phyloP scores from a whole-genome alignment of 2,329 filamentous ascomycete genomes.

The Exophiala spinifera region DNA sequence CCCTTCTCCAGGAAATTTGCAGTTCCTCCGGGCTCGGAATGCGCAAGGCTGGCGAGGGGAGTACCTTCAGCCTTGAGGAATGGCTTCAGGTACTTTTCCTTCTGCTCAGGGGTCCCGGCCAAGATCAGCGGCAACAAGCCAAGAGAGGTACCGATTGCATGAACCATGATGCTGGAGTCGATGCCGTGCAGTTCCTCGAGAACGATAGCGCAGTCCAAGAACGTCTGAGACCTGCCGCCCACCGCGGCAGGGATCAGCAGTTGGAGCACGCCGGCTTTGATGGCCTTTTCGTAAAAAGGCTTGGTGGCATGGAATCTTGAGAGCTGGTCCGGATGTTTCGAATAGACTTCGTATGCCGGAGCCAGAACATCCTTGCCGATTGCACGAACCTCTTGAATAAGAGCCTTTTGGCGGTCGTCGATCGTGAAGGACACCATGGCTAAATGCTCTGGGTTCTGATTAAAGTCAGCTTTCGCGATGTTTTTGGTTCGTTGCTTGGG shows the following conservation, averaged over 20 bases:
- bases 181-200: slow-evolving; percentile 54
- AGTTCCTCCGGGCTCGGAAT: slow-evolving; percentile 51
- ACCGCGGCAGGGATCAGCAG: slow-evolving; percentile 44
- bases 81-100: slow-evolving; percentile 45
- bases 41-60: slow-evolving; percentile 50
- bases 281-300: background rate
- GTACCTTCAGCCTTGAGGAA: slow-evolving; percentile 46
- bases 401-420: no score
- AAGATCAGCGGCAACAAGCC: slow-evolving; percentile 52
- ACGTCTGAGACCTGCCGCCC: slow-evolving; percentile 46
- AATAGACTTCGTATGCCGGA: no score
- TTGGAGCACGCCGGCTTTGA: slow-evolving; percentile 44
- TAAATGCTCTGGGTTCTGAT: no score
- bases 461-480: no score
- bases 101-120: slow-evolving; percentile 39
- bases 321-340: no score
- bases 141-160: slow-evolving; percentile 52
- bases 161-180: slow-evolving; percentile 50
- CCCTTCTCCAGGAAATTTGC: slow-evolving; percentile 54
- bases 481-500: no score
- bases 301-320: no score
- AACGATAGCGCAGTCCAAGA: slow-evolving; percentile 51
- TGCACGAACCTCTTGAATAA: no score
- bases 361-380: no score
- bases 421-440: no score